Evolutionary conservation across 108 stramenopile genomes (phyloP).

Genomic region (Skeletonema costatum): DNA sequence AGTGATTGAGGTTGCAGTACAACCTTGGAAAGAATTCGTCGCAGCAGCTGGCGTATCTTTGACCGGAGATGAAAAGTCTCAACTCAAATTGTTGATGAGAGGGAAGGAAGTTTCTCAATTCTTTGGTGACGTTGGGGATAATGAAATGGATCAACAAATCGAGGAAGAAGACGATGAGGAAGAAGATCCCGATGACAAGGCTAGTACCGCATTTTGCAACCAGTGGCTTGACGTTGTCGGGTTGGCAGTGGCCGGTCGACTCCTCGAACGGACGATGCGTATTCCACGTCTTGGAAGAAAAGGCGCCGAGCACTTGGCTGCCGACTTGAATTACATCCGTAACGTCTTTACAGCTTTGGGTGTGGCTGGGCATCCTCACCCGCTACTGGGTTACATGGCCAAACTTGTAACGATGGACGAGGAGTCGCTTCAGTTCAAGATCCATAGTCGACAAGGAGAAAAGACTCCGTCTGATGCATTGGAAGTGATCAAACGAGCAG

Average conservation of each 20-base stretch:
- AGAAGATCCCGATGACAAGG: conserved; percentile 53
- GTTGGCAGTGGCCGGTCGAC: conserved; percentile 73
- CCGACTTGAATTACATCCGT: conserved; percentile 81
- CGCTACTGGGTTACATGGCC: conserved; percentile 65
- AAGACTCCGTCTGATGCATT: conserved; percentile 31
- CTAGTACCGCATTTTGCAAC: conserved; percentile 74
- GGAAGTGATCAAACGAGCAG: conserved; percentile 49
- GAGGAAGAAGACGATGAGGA: conserved; percentile 54
- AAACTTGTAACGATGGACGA: conserved; percentile 57
- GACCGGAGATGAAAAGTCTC: conserved; percentile 30
- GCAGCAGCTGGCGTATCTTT: conserved; percentile 59
- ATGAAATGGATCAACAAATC: conserved; percentile 45
- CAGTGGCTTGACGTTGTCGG: conserved; percentile 84
- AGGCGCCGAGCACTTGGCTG: conserved; percentile 78
- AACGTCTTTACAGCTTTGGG: conserved; percentile 88
- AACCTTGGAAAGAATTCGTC: conserved; percentile 81
- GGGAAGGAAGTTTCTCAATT: conserved; percentile 56
- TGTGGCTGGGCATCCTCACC: conserved; percentile 83
- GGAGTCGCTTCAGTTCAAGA: conserved; percentile 46
- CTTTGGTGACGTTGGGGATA: conserved; percentile 53
- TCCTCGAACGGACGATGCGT: conserved; percentile 78
- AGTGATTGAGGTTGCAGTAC: conserved; percentile 68
- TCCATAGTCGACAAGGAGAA: conserved; percentile 24
- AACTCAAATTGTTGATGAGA: conserved; percentile 54
- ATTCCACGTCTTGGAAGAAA: conserved; percentile 78